These are phyloP conservation scores for Microsporum audouinii DNA, from an alignment of 2,329 filamentous ascomycete genomes.

Conservation along the genomic window DNA sequence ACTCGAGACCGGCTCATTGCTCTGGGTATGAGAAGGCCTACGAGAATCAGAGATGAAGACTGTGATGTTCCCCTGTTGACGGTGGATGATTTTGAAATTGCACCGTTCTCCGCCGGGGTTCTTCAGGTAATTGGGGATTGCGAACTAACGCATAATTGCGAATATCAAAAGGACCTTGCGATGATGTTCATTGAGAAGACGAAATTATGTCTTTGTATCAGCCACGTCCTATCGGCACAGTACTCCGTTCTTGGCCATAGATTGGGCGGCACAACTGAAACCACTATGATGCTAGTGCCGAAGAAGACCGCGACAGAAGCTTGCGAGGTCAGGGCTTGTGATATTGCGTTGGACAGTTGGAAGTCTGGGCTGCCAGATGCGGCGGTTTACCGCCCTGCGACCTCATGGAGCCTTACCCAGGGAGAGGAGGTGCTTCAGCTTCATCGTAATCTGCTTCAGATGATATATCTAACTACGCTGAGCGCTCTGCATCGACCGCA, in stretches of 20 bases:
- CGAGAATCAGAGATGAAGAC: slow-evolving; percentile 83
- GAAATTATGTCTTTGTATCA: slow-evolving; percentile 78
- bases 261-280: slow-evolving; percentile 57
- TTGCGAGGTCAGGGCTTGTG: slow-evolving; percentile 66
- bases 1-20: slow-evolving; percentile 90
- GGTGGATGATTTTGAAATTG: slow-evolving; percentile 72
- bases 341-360: slow-evolving; percentile 70
- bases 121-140: slow-evolving; percentile 59
- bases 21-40: slow-evolving; percentile 84
- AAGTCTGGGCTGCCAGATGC: slow-evolving; percentile 56
- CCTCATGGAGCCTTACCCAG: slow-evolving; percentile 45
- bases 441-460: slow-evolving; percentile 77
- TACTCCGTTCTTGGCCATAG: slow-evolving; percentile 84
- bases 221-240: slow-evolving; percentile 77
- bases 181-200: slow-evolving; percentile 86
- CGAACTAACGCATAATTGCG: slow-evolving; percentile 56
- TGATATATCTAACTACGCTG: slow-evolving; percentile 85
- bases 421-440: slow-evolving; percentile 46
- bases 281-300: slow-evolving; percentile 78
- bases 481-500: slow-evolving; percentile 86
- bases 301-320: slow-evolving; percentile 78
- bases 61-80: slow-evolving; percentile 87
- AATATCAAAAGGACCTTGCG: slow-evolving; percentile 66
- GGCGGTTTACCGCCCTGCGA: slow-evolving; percentile 56
- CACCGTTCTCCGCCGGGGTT: slow-evolving; percentile 54